Base-by-base conservation (phyloP, 768 basidiomycete genomes). In the Kondoa malvinella region DNA sequence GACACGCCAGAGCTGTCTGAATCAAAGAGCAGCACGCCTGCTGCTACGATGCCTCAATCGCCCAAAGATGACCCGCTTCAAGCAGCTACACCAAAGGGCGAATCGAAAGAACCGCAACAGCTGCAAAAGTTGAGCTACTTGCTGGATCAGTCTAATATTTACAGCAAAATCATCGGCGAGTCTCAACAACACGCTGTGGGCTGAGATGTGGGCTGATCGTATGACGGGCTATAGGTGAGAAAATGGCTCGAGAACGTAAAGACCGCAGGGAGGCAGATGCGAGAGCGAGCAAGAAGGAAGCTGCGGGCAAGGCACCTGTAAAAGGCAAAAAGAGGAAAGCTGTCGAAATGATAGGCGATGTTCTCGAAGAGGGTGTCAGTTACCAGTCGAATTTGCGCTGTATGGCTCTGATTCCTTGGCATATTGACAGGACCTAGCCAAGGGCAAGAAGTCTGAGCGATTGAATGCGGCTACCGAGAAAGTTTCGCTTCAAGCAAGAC, bases 401-500 rank as follows among this genome's bases (percentile, higher is more conserved):
- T 30, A 63, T n/a, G 27, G 25, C 60, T 31, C 2, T 34, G 21
- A 0, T 34, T 4, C 27, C 4, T 17, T 26, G 65, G 21, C 67
- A 68, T n/a, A 40, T 64, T 40, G n/a, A 58, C 21, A 4, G 63
- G 2, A 56, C 57, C 0, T 25, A 4, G 14, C 14, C 12, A 15
- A 14, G 25, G 63, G 34, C n/a, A n/a, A 64, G 34, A 34, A 32
- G 4, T 25, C 26, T 25, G 63, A 27, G 25, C 15, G 30, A 64
- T 15, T 30, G 15, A 16, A 59, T 32, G 29, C 30, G 4, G 31
- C 33, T 27, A 61, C 57, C 16, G 58, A 50, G 33, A 57, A 56
- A 25, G 67, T 40, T 50, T 60, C 34, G 17, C 61, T 40, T 25
- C 25, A 60, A 50, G 21, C 65, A n/a, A 60, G 82, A 64, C 94